phyloP scores from a whole-genome alignment of 208 protist species.

The Trypanosoma caninum region DNA sequence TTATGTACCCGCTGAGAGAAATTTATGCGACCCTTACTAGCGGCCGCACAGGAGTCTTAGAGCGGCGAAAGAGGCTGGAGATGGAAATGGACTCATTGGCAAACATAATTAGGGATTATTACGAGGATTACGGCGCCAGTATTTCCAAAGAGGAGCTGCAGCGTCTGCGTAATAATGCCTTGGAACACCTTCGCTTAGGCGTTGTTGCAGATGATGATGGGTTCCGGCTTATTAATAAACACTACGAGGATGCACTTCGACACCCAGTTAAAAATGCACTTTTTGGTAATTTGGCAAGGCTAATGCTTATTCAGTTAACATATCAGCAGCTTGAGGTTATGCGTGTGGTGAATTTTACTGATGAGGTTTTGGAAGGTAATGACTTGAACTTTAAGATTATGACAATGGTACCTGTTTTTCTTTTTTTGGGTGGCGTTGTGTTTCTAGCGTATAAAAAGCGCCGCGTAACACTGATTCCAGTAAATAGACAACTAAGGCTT shows the following conservation, averaged over 20 bases:
- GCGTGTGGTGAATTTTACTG: constrained; percentile 69
- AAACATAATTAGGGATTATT: constrained; percentile 79
- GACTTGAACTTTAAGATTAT: constrained; percentile 83
- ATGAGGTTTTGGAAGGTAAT: constrained; percentile 76
- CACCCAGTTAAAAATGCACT: constrained; percentile 60
- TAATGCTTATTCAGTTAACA: constrained; percentile 70
- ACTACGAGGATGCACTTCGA: constrained; percentile 59
- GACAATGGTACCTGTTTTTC: constrained; percentile 60
- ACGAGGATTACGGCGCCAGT: constrained; percentile 63
- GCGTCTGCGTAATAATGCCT: constrained; percentile 35
- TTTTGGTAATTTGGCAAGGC: constrained; percentile 65
- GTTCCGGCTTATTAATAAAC: constrained; percentile 51
- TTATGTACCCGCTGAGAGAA: constrained; percentile 41
- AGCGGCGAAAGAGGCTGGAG: constrained; percentile 47
- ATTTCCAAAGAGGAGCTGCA: constrained; percentile 33
- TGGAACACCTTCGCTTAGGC: constrained; percentile 40
- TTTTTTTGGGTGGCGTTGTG: constrained; percentile 19
- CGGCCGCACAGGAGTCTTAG: constrained; percentile 58
- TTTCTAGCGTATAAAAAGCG: constrained; percentile 32
- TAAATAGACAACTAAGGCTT: constrained; percentile 51
- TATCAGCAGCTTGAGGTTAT: constrained; percentile 72
- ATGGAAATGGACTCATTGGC: constrained; percentile 58
- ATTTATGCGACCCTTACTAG: constrained; percentile 50
- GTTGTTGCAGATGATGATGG: constrained; percentile 50
- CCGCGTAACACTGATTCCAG: constrained; percentile 30